Evolutionary conservation across 495 filamentous ascomycete genomes (phyloP), one percentile per base, ranked within the genome.

Genomic region (Aspergillus sclerotioniger): DNA sequence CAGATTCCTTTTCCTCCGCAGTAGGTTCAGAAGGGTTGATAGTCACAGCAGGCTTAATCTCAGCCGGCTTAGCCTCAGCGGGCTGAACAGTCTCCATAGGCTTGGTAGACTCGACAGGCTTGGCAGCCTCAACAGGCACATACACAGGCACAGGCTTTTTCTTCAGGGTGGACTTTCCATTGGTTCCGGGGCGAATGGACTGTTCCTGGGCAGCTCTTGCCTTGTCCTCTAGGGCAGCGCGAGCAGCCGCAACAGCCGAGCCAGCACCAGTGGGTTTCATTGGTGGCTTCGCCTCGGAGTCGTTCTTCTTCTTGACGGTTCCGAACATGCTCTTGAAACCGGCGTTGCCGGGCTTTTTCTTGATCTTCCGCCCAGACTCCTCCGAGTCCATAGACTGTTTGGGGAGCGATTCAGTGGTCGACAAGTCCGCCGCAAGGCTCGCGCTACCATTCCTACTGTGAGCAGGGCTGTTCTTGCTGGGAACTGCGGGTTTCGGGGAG

Each of bases 261-360:
- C 46, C 46, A 12, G 21, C 46, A 8, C 66, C 70, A 21, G 62
- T 73, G 43, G 65, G 64, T 52, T 77, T 79, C 67, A 73, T 65
- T 6, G 71, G 67, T 25, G 65, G 65, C 53, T 71, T 69, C 6
- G 48, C 33, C 15, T 59, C 63, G 12, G 50, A 8, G 1, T 69
- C 70, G 32, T 46, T 53, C 67, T 76, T 78, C 64, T 77, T 78
- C 66, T 77, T 80, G 55, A 31, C 64, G 3, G 67, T 65, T 28
- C 69, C 71, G 58, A 82, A 82, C 65, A 82, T 73, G 49, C 64
- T 71, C 67, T 80, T 81, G 58, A 82, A 75, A 17, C 72, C 75
- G 6, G 71, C 59, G 57, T 72, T 76, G 47, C 68, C 70, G 19
- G 72, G 65, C 62, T 80, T 80, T 73, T 80, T 81, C 64, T 76